These are phyloP conservation scores for Termitomyces sp. DNA, from an alignment of 768 basidiomycete genomes.

Conservation along the genomic window DNA sequence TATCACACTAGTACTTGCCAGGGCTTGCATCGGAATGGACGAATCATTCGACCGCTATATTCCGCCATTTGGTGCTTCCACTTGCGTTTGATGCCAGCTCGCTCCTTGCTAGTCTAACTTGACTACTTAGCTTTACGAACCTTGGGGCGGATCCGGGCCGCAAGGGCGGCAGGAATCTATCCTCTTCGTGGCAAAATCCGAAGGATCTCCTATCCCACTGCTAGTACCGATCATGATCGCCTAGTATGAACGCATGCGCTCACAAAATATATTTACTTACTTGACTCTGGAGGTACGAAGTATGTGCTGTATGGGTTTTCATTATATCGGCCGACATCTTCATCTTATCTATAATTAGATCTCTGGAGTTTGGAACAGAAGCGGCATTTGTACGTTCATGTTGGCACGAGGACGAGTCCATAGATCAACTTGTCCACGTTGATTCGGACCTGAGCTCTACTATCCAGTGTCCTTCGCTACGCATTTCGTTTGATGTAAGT, in stretches of 20 bases:
- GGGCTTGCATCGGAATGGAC: no score
- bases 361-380: background rate
- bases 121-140: no score
- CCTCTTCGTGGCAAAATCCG: background rate
- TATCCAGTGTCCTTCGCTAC: background rate
- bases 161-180: background rate
- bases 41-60: no score
- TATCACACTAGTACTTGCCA: no score
- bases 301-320: background rate
- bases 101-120: no score
- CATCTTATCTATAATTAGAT: conserved; percentile 1
- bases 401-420: background rate
- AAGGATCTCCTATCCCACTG: background rate
- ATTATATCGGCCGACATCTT: background rate
- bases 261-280: no score
- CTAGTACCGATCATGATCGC: background rate
- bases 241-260: no score
- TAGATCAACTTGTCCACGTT: conserved; percentile 2
- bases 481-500: conserved; percentile 1
- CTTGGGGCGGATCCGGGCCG: background rate
- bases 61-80: no score
- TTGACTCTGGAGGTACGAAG: no score
- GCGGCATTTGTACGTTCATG: background rate
- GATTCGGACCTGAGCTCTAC: background rate
- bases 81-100: background rate